A percentile compares a stretch with the other conserved stretches of the same genome.
phyloP scores from a whole-genome alignment of 176 grass and related monocot genomes.

The Chloris gayana region DNA sequence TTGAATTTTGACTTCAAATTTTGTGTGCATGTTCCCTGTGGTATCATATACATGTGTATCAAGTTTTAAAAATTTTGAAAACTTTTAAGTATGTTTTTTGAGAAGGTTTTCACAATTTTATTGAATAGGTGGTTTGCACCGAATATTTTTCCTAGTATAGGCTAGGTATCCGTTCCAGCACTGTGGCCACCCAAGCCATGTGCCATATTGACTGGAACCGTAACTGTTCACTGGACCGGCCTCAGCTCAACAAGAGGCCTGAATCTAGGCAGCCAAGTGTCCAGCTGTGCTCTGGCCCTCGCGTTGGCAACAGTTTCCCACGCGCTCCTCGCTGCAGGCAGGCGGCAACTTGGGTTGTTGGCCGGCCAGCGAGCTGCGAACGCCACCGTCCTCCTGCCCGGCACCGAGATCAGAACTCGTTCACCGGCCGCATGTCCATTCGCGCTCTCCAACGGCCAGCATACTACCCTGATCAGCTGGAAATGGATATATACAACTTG shows the following conservation, averaged over 20 bases:
- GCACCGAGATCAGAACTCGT: background rate
- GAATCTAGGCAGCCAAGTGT: background rate
- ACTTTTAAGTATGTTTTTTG: too few species aligned
- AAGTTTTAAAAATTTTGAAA: too few species aligned
- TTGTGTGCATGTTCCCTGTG: too few species aligned
- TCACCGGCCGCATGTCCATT: background rate
- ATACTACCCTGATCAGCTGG: background rate
- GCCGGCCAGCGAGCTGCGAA: background rate
- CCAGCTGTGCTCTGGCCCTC: background rate
- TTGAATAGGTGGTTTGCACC: too few species aligned
- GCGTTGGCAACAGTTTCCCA: background rate
- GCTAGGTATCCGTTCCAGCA: constrained; percentile 4
- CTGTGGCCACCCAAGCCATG: constrained; percentile 46
- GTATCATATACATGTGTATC: too few species aligned
- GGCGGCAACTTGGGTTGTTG: background rate
- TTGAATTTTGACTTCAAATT: too few species aligned
- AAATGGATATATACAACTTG: background rate
- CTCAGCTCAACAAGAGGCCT: background rate
- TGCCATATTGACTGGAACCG: background rate
- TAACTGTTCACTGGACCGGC: constrained; percentile 14
- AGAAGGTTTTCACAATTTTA: too few species aligned
- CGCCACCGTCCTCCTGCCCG: background rate
- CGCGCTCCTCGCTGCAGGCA: background rate
- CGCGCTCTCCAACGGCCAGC: background rate
- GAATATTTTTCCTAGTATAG: too few species aligned